phyloP scores from a whole-genome alignment of 495 filamentous ascomycete genomes.

The Glonium stellatum region DNA sequence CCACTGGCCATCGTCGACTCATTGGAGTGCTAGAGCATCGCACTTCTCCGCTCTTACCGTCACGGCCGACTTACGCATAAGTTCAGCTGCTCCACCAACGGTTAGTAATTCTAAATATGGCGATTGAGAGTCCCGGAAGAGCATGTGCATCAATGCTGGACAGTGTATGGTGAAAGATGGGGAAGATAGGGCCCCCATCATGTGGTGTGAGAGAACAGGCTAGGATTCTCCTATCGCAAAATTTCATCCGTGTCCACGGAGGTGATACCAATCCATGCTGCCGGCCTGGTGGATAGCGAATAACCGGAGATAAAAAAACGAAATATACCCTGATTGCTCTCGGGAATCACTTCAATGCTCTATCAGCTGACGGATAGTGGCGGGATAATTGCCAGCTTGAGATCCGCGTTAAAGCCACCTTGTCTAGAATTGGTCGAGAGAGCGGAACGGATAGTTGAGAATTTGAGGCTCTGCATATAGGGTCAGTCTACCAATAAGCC shows the following conservation, averaged over 20 bases:
- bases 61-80: background rate
- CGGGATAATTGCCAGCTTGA: background rate
- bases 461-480: background rate
- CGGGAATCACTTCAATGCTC: background rate
- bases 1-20: background rate
- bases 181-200: background rate
- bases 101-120: background rate
- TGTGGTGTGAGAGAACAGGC: background rate
- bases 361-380: constrained; percentile 6
- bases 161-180: background rate
- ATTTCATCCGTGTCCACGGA: background rate
- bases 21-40: background rate
- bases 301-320: background rate
- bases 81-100: background rate
- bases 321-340: background rate
- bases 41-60: background rate
- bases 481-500: background rate
- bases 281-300: background rate
- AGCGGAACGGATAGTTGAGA: background rate
- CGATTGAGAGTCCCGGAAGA: background rate
- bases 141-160: background rate
- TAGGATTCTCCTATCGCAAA: background rate
- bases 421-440: background rate
- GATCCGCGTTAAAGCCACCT: background rate
- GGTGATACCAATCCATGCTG: background rate